phyloP scores from a whole-genome alignment of 192 early-diverging fungal genomes.

The Blastocladiella britannica region DNA sequence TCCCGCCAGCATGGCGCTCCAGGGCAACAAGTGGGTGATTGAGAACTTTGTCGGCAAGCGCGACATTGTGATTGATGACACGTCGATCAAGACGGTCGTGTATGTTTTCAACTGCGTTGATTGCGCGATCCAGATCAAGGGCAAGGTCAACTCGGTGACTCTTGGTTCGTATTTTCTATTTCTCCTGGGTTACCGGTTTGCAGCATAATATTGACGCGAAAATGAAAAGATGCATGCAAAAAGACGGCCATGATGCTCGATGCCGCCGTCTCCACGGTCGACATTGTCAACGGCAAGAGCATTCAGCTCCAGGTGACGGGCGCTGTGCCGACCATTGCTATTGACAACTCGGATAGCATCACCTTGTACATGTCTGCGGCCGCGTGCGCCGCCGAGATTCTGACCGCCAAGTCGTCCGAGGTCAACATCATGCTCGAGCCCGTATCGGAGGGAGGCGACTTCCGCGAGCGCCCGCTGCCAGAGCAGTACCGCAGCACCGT shows the following conservation, averaged over 20 bases:
- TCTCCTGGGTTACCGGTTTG: neutral
- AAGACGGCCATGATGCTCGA: conserved; percentile 73
- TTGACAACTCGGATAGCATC: conserved; percentile 86
- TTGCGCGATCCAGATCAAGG: conserved; percentile 70
- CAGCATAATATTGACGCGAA: conserved; percentile 1
- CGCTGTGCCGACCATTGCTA: conserved; percentile 54
- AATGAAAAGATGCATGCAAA: conserved; percentile 66
- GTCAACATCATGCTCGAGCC: conserved; percentile 62
- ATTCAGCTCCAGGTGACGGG: conserved; percentile 69
- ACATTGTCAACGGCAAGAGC: conserved; percentile 78
- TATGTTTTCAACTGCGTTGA: conserved; percentile 89
- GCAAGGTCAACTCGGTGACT: conserved; percentile 81
- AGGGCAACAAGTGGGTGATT: conserved; percentile 84
- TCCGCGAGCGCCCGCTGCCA: conserved; percentile 63
- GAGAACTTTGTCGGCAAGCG: conserved; percentile 63
- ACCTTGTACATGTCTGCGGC: conserved; percentile 71
- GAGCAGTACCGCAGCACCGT: conserved; percentile 87
- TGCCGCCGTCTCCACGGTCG: conserved; percentile 60
- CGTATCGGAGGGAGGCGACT: conserved; percentile 45
- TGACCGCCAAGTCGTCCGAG: conserved; percentile 82
- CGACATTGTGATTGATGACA: conserved; percentile 56
- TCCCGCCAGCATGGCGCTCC: conserved; percentile 56
- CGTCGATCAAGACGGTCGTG: conserved; percentile 66
- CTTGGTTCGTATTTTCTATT: conserved; percentile 28
- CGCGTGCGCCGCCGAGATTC: conserved; percentile 56